Base-by-base conservation (phyloP, 116 monocot species). In the Zostera marina region DNA sequence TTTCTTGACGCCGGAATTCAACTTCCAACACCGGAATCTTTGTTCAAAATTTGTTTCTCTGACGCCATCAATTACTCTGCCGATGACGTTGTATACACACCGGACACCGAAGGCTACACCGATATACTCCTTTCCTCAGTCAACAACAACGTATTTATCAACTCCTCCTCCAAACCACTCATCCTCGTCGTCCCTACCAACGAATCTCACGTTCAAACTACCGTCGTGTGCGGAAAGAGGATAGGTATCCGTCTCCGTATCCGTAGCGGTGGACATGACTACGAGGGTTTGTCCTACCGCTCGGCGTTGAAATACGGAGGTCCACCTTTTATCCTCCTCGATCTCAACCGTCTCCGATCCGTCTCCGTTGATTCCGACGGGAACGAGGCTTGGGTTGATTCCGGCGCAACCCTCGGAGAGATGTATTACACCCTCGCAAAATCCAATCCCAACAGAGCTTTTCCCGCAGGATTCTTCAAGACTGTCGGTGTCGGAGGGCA, bases 321-420 rank as follows among this genome's bases (percentile, higher is more conserved):
- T 2, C 32, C 16, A 5, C 39, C 11, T 60, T 84, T 76, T 58
- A 11, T 66, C 25, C n/a, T 76, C 23, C 8, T 84, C 41, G 73
- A 83, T 56, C 75, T 83, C 12, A 25, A 12, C 42, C 66, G 72
- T 21, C 22, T 62, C 2, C 63, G 63, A 0, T 46, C 68, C 2
- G 48, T 80, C 19, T 12, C 25, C 41, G 19, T 76, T 25, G 70
- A 76, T 61, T 23, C 15, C 8, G n/a, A 14, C 9, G 13, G 61
- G 21, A 15, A 19, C 45, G 64, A 68, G 5, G 70, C 72, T 0
- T 70, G 72, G 75, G 75, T 79, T 1, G 60, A 62, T 7, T 41
- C 73, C 11, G 79, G 84, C 3, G 71, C 76, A 0, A 84, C 73
- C 2, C 3, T 73, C 3, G 83, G 79, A 4, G 76, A 79, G 63